These are phyloP conservation scores for Arthrobotrys sinensis DNA, from an alignment of 2,329 filamentous ascomycete genomes.

Conservation along the genomic window DNA sequence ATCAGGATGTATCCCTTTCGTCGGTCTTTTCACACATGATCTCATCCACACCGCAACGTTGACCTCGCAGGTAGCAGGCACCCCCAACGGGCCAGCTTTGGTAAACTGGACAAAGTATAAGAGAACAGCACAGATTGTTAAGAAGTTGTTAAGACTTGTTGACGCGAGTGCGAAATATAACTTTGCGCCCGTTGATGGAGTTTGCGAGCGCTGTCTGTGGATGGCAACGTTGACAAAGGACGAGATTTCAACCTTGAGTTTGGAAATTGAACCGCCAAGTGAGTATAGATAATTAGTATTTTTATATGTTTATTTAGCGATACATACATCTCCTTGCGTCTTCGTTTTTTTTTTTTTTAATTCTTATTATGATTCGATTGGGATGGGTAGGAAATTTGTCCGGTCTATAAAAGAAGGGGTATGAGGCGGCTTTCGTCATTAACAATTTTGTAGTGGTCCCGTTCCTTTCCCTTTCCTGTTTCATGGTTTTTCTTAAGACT, in stretches of 20 bases:
- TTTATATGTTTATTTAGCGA: conserved; percentile 15
- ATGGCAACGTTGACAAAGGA: conserved; percentile 82
- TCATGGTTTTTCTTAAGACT: conserved; percentile 20
- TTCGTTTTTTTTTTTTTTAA: background rate
- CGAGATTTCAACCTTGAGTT: conserved; percentile 73
- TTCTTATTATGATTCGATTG: conserved; percentile 28
- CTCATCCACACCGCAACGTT: conserved; percentile 85
- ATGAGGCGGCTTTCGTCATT: conserved; percentile 19
- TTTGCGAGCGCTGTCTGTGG: conserved; percentile 87
- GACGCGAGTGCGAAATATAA: conserved; percentile 82
- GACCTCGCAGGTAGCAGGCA: conserved; percentile 80
- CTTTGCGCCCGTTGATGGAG: conserved; percentile 81
- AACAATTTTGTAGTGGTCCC: conserved; percentile 13
- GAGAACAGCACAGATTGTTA: conserved; percentile 81
- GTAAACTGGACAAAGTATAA: conserved; percentile 89
- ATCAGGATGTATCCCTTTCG: conserved; percentile 84
- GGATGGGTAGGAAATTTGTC: conserved; percentile 34
- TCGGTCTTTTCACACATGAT: conserved; percentile 86
- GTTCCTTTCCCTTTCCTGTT: conserved; percentile 18
- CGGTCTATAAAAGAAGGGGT: conserved; percentile 26
- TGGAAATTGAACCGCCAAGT: conserved; percentile 61
- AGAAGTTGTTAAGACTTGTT: conserved; percentile 82
- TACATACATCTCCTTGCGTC: conserved; percentile 11
- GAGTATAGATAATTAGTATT: conserved; percentile 42
- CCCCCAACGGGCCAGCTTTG: conserved; percentile 77